Evolutionary conservation across 106 monocot genomes (phyloP).

Genomic region (Dioscorea zingiberensis): DNA sequence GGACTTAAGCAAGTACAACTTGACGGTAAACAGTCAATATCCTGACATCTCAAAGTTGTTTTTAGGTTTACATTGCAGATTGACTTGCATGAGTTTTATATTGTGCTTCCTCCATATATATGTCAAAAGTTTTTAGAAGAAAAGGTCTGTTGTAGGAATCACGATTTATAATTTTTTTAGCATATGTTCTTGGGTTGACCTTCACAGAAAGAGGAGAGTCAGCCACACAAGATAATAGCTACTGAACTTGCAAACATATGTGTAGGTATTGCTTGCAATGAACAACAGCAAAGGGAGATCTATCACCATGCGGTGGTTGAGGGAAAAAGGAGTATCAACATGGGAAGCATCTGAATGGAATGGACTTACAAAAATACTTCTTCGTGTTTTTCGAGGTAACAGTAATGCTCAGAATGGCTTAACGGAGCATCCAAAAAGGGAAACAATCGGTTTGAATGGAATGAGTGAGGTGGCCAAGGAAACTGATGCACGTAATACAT

Average conservation of each 20-base stretch:
- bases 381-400: conserved; percentile 11
- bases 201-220: no score
- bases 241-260: neutral
- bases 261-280: conserved; percentile 49
- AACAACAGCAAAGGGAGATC: conserved; percentile 27
- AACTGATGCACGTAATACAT: neutral
- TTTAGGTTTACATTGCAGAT: no score
- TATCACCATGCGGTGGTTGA: conserved; percentile 33
- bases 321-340: conserved; percentile 21
- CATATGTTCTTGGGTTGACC: no score
- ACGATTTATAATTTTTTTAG: no score
- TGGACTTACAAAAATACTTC: conserved; percentile 33
- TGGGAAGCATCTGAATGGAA: conserved; percentile 55
- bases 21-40: conserved; percentile 16
- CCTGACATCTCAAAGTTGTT: no score
- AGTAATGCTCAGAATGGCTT: conserved; percentile 1
- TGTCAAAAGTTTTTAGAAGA: no score
- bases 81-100: no score
- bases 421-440: conserved; percentile 6
- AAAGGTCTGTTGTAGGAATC: no score
- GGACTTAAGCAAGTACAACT: conserved; percentile 22
- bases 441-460: conserved; percentile 1
- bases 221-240: no score
- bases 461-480: conserved; percentile 8
- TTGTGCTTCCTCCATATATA: no score